Evolutionary conservation across 31 red algal species (phyloP).

Genomic region (Endocladia muricata): DNA sequence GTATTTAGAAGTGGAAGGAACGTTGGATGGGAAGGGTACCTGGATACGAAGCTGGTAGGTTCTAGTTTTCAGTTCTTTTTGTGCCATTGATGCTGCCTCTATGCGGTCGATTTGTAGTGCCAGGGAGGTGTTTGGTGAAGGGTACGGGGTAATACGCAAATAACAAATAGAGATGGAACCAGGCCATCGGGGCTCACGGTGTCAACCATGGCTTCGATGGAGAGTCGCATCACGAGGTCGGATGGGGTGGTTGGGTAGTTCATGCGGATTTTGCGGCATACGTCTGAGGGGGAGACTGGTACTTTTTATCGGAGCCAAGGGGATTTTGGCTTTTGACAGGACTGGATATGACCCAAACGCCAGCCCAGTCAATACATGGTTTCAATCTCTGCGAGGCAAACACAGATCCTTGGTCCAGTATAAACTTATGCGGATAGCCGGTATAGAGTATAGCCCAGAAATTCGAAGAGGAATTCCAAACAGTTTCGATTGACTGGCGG

Average conservation of each 20-base stretch:
- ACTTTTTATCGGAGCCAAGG: slow-evolving; percentile 28
- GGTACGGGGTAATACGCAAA: slow-evolving; percentile 13
- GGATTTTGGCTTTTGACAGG: slow-evolving; percentile 17
- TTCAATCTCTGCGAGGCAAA: slow-evolving; percentile 15
- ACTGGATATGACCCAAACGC: neutral
- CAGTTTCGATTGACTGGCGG: neutral
- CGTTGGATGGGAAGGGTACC: neutral
- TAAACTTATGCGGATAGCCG: neutral
- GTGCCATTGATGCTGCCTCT: slow-evolving; percentile 4
- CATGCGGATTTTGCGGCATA: neutral
- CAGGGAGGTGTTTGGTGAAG: neutral
- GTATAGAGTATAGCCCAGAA: neutral
- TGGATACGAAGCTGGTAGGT: neutral
- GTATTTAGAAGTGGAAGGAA: neutral
- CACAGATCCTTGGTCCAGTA: neutral
- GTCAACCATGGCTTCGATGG: slow-evolving; percentile 44
- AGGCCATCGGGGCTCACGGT: slow-evolving; percentile 14
- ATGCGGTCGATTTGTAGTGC: slow-evolving; percentile 25
- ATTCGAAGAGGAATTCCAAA: neutral
- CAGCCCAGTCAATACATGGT: neutral
- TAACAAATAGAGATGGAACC: slow-evolving; percentile 14
- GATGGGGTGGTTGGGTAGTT: neutral
- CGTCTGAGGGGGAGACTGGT: slow-evolving; percentile 10
- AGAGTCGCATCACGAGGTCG: neutral
- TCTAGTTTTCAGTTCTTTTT: slow-evolving; percentile 21